A percentile compares a stretch with the other conserved stretches of the same genome.
phyloP scores from a whole-genome alignment of 768 basidiomycete genomes.

The Mrakia gelida region DNA sequence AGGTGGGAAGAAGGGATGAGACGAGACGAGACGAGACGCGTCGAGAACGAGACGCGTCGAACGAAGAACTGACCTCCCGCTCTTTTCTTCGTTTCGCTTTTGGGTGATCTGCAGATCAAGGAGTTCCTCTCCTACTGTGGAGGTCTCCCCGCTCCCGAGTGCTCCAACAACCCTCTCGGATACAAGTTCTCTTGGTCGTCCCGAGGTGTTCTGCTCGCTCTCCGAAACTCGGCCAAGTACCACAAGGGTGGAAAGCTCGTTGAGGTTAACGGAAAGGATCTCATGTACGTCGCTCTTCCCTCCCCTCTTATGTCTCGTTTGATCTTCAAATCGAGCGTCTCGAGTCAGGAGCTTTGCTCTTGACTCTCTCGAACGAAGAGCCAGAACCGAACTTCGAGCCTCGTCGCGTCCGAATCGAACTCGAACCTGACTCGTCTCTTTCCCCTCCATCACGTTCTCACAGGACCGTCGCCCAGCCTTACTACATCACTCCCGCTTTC shows the following conservation, averaged over 20 bases:
- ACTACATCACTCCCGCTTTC: slow-evolving; percentile 91
- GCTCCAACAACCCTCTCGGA: slow-evolving; percentile 88
- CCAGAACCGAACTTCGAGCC: too few relatives aligned
- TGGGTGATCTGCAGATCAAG: slow-evolving; percentile 57
- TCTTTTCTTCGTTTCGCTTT: not conserved
- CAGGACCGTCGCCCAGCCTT: slow-evolving; percentile 69
- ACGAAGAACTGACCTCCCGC: not conserved
- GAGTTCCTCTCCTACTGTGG: slow-evolving; percentile 93
- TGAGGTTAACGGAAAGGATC: slow-evolving; percentile 67
- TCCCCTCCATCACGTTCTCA: not conserved
- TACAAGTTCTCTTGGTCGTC: slow-evolving; percentile 99
- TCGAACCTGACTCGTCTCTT: not conserved
- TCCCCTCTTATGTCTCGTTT: too few relatives aligned
- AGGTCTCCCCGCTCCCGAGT: slow-evolving; percentile 87
- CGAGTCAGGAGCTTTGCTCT: too few relatives aligned
- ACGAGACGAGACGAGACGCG: not conserved
- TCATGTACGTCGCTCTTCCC: slow-evolving; percentile 57
- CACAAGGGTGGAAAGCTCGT: slow-evolving; percentile 61
- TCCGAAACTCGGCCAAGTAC: slow-evolving; percentile 84
- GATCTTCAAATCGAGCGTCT: too few relatives aligned
- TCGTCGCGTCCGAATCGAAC: not conserved
- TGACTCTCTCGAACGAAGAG: not conserved
- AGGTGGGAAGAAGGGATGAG: not conserved
- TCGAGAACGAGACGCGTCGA: not conserved
- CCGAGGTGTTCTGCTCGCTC: slow-evolving; percentile 88